phyloP scores from a whole-genome alignment of 345 rosid genomes.

The Syzygium grande region DNA sequence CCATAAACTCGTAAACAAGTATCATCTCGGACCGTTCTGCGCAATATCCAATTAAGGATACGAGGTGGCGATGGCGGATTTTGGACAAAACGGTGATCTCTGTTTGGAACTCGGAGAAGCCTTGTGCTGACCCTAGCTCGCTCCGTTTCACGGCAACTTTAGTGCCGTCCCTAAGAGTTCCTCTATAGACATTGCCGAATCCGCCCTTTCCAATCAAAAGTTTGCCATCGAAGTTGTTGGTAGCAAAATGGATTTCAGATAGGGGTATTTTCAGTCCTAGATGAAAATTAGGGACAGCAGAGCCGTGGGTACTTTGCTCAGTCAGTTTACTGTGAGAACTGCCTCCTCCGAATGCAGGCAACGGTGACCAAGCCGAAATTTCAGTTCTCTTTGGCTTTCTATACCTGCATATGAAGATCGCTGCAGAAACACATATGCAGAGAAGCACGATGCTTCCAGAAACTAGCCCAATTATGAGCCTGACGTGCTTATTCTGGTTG shows the following conservation, averaged over 20 bases:
- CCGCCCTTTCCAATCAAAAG: constrained; percentile 36
- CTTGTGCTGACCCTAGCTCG: constrained; percentile 35
- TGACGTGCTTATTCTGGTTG: not conserved
- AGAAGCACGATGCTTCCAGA: constrained; percentile 14
- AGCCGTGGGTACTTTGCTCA: constrained; percentile 3
- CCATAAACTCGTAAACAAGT: constrained; percentile 51
- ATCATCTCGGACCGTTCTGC: constrained; percentile 50
- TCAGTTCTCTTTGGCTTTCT: constrained; percentile 9
- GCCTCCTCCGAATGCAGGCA: constrained; percentile 4
- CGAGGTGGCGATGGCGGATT: constrained; percentile 56
- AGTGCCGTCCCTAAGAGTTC: constrained; percentile 21
- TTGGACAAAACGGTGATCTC: constrained; percentile 52
- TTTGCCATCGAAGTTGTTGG: constrained; percentile 27
- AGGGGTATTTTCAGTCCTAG: constrained; percentile 25
- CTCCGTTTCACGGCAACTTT: constrained; percentile 46
- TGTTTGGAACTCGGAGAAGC: constrained; percentile 36
- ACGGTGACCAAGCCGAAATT: constrained; percentile 13
- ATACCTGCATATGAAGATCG: not conserved
- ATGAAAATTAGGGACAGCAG: constrained; percentile 15
- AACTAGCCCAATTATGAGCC: constrained; percentile 14
- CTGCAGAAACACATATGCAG: not conserved
- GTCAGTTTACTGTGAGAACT: constrained; percentile 10
- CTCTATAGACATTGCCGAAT: constrained; percentile 34
- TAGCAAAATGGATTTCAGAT: constrained; percentile 28
- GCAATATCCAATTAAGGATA: constrained; percentile 63